A percentile compares a stretch with the other conserved stretches of the same genome.
Evolutionary conservation across 1,284 basidiomycete genomes (phyloP).

Genomic region (Inonotus obliquus): DNA sequence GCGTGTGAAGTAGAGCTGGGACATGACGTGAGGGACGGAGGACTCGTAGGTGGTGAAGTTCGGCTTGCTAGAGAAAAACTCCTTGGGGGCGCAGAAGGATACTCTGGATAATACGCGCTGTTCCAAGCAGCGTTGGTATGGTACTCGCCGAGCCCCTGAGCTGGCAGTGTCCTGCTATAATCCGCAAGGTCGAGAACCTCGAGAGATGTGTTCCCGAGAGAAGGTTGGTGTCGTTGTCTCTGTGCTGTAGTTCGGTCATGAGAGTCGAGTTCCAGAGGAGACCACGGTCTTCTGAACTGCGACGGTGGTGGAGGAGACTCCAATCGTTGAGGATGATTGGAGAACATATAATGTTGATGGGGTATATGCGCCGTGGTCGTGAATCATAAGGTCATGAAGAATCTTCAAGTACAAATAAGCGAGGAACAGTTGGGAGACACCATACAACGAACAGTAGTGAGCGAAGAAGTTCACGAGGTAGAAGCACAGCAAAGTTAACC

Average conservation of each 20-base stretch:
- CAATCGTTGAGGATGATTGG: slow-evolving; percentile 34
- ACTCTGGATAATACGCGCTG: slow-evolving; percentile 27
- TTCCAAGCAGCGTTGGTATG: slow-evolving; percentile 8
- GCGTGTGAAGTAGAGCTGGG: slow-evolving; percentile 38
- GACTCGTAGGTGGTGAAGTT: slow-evolving; percentile 30
- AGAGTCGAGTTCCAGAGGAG: slow-evolving; percentile 35
- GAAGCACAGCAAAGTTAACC: background rate
- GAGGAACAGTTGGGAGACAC: background rate
- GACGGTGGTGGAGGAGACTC: slow-evolving; percentile 51
- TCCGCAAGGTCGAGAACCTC: slow-evolving; percentile 68
- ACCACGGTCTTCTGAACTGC: slow-evolving; percentile 53
- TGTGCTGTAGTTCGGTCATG: slow-evolving; percentile 31
- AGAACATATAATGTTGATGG: slow-evolving; percentile 27
- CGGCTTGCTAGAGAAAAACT: slow-evolving; percentile 35
- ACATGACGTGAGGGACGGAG: slow-evolving; percentile 46
- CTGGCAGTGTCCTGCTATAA: slow-evolving; percentile 47
- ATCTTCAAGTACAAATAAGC: background rate
- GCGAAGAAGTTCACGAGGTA: background rate
- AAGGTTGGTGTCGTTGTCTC: slow-evolving; percentile 39
- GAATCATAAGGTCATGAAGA: slow-evolving; percentile 11
- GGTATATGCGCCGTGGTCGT: slow-evolving; percentile 6
- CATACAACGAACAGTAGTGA: background rate
- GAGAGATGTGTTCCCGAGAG: slow-evolving; percentile 59
- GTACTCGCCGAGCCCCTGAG: slow-evolving; percentile 7
- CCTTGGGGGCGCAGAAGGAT: slow-evolving; percentile 36